These are phyloP conservation scores for Candida tallmaniae DNA, from an alignment of 805 yeast species.

Conservation along the genomic window DNA sequence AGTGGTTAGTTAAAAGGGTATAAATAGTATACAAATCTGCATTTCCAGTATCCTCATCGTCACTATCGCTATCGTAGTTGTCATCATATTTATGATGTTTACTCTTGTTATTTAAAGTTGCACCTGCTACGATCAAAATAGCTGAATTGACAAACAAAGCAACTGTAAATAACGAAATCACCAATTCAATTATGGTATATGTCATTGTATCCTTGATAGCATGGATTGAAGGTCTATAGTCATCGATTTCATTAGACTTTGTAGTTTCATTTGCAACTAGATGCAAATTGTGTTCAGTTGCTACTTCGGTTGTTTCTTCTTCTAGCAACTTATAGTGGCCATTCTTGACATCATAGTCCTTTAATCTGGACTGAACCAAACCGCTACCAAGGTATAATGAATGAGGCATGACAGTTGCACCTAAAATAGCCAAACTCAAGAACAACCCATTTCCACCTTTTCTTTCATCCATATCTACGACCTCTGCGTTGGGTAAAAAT, in stretches of 20 bases:
- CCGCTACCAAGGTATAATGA: conserved; percentile 82
- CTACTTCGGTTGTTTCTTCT: conserved; percentile 16
- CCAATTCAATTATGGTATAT: conserved; percentile 37
- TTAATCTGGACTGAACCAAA: conserved; percentile 77
- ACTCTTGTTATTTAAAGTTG: conserved; percentile 50
- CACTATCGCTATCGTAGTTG: conserved; percentile 14
- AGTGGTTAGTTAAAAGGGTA: conserved; percentile 58
- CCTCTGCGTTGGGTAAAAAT: conserved; percentile 54
- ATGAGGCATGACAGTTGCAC: conserved; percentile 96
- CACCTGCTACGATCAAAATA: conserved; percentile 83
- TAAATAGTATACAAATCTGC: conserved; percentile 85
- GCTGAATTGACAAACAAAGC: conserved; percentile 44
- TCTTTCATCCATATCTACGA: conserved; percentile 38
- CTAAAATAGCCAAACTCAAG: conserved; percentile 76
- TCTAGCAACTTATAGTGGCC: conserved; percentile 50
- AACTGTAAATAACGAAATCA: conserved; percentile 36
- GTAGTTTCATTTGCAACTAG: conserved; percentile 1
- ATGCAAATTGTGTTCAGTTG: neutral
- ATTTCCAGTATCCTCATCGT: conserved; percentile 38
- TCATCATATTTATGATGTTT: conserved; percentile 11
- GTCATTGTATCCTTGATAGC: conserved; percentile 39
- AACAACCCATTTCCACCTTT: conserved; percentile 58
- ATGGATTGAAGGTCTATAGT: conserved; percentile 36
- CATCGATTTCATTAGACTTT: conserved; percentile 6
- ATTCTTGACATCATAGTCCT: conserved; percentile 62